Evolutionary conservation across 108 stramenopile species (phyloP).

Genomic region (Asterionellopsis glacialis): DNA sequence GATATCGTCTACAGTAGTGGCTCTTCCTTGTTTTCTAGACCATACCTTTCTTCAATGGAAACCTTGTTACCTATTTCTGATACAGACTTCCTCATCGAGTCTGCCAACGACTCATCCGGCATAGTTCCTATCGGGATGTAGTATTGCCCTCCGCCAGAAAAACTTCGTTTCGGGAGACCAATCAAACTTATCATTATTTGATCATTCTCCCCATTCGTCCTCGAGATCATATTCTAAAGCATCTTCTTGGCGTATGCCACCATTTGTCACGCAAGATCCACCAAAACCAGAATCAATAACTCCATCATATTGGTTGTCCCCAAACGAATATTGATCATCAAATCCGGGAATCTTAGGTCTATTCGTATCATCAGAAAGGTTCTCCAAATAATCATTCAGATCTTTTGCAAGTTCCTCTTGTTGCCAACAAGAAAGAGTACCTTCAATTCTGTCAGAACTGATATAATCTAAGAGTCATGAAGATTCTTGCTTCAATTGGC

Average conservation of each 20-base stretch:
- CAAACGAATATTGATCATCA: conserved; percentile 21
- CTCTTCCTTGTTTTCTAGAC: conserved; percentile 7
- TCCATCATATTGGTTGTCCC: conserved; percentile 26
- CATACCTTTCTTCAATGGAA: neutral
- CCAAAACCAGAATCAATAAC: conserved; percentile 23
- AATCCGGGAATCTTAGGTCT: conserved; percentile 9
- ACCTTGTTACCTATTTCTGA: neutral
- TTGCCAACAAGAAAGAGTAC: conserved; percentile 21
- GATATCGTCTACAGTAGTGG: conserved; percentile 14
- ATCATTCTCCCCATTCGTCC: conserved; percentile 1
- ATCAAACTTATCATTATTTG: neutral
- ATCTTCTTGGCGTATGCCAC: neutral
- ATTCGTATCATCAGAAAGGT: conserved; percentile 39
- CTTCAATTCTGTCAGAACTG: conserved; percentile 20
- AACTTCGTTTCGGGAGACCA: neutral
- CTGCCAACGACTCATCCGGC: neutral
- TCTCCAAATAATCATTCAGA: conserved; percentile 38
- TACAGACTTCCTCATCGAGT: neutral
- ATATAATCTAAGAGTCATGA: conserved; percentile 37
- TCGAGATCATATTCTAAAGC: neutral
- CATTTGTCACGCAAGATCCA: neutral
- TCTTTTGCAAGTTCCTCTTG: conserved; percentile 31
- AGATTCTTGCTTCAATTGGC: too few relatives aligned
- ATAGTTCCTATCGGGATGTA: neutral
- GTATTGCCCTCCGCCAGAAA: neutral